A percentile compares a stretch with the other conserved stretches of the same genome.
Evolutionary conservation across 2,329 filamentous ascomycete species (phyloP).

Genomic region (Ophiostoma angusticollis): DNA sequence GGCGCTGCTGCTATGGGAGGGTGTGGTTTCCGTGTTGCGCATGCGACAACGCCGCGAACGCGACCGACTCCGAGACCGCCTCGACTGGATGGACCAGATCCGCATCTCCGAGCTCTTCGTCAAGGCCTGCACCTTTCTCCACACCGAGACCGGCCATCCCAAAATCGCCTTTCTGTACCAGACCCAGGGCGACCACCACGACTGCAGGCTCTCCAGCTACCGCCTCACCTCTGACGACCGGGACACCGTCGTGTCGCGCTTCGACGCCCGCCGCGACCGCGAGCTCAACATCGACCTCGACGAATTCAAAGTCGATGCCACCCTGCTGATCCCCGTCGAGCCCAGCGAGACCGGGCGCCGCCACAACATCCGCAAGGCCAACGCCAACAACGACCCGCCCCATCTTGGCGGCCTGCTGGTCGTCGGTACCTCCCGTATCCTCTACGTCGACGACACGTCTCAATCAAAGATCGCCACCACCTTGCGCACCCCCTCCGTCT

Average conservation of each 20-base stretch:
- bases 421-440: conserved; percentile 67
- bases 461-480: conserved; percentile 51
- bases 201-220: conserved; percentile 46
- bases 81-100: conserved; percentile 41
- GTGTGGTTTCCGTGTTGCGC: conserved; percentile 42
- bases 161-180: conserved; percentile 48
- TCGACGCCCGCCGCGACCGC: conserved; percentile 42
- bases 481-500: conserved; percentile 66
- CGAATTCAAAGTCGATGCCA: conserved; percentile 44
- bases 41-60: conserved; percentile 32
- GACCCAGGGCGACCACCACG: conserved; percentile 35
- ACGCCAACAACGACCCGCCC: conserved; percentile 37
- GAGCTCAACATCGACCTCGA: conserved; percentile 40
- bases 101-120: conserved; percentile 47
- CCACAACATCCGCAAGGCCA: conserved; percentile 43
- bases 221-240: conserved; percentile 46
- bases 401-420: conserved; percentile 59
- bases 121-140: conserved; percentile 43
- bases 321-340: conserved; percentile 50
- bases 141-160: conserved; percentile 45
- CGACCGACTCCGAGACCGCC: no score
- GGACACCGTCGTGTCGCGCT: conserved; percentile 38
- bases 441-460: conserved; percentile 71
- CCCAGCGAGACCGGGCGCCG: conserved; percentile 43
- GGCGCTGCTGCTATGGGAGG: conserved; percentile 48